Evolutionary conservation across 1,139 yeast genomes (phyloP).

Genomic region (Blastobotrys aristatus): DNA sequence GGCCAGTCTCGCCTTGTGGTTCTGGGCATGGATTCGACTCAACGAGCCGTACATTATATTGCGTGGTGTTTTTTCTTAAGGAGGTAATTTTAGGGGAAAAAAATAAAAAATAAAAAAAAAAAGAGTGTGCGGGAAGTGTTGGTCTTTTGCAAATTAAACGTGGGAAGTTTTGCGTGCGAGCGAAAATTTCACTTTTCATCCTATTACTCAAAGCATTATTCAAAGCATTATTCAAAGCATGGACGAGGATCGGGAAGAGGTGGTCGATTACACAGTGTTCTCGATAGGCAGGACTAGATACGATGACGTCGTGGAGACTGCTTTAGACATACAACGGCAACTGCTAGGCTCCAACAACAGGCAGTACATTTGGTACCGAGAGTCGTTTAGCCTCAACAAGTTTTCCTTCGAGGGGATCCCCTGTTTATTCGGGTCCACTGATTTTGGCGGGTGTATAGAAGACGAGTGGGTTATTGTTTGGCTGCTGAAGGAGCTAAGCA

Average conservation of each 20-base stretch:
- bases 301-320: slow-evolving; percentile 4
- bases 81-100: not conserved
- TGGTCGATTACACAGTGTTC: slow-evolving; percentile 11
- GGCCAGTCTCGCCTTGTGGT: slow-evolving; percentile 43
- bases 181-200: too few relatives aligned
- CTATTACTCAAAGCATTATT: too few relatives aligned
- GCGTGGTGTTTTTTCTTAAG: not conserved
- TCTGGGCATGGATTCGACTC: slow-evolving; percentile 28
- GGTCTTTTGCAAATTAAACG: too few relatives aligned
- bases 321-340: slow-evolving; percentile 3
- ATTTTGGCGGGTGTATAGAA: slow-evolving; percentile 41
- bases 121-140: not conserved
- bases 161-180: too few relatives aligned
- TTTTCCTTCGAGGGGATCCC: slow-evolving; percentile 16
- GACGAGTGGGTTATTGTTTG: slow-evolving; percentile 47
- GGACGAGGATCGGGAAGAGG: slow-evolving; percentile 9
- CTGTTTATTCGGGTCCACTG: slow-evolving; percentile 43
- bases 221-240: too few relatives aligned
- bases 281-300: slow-evolving; percentile 3
- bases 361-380: slow-evolving; percentile 30
- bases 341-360: not conserved
- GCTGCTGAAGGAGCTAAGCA: slow-evolving; percentile 39
- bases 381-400: slow-evolving; percentile 20
- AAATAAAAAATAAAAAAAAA: not conserved
- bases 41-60: slow-evolving; percentile 29